A percentile compares a stretch with the other conserved stretches of the same genome.
phyloP scores from a whole-genome alignment of 2,329 filamentous ascomycete species.

The Stagonosporopsis chrysanthemi region DNA sequence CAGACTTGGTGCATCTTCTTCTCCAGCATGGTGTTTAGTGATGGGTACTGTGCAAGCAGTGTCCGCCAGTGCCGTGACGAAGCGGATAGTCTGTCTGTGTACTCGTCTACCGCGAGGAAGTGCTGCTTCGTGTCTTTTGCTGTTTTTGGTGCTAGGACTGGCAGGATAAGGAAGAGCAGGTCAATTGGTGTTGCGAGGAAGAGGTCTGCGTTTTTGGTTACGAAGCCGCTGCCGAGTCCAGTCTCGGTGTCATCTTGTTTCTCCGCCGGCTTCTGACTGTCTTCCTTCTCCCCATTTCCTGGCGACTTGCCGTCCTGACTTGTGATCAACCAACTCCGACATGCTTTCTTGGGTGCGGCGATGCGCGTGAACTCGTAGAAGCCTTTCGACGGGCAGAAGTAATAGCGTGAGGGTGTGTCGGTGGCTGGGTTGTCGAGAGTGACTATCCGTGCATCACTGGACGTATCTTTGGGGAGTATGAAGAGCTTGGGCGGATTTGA shows the following conservation, averaged over 20 bases:
- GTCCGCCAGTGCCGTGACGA: conserved; percentile 65
- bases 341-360: conserved; percentile 57
- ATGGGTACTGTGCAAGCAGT: conserved; percentile 58
- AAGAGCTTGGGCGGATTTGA: conserved; percentile 61
- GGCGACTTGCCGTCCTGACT: conserved; percentile 1
- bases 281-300: neutral
- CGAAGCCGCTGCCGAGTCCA: conserved; percentile 54
- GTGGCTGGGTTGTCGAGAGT: conserved; percentile 64
- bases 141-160: conserved; percentile 65
- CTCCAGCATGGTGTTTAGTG: conserved; percentile 60
- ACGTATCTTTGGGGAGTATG: conserved; percentile 63
- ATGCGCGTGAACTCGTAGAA: conserved; percentile 69
- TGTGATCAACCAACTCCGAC: conserved; percentile 63
- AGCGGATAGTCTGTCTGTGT: conserved; percentile 69
- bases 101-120: conserved; percentile 75
- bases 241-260: neutral
- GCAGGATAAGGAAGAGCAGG: conserved; percentile 81
- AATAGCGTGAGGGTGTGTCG: conserved; percentile 59
- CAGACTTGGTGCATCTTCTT: conserved; percentile 74
- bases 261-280: neutral
- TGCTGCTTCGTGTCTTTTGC: conserved; percentile 64
- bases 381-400: conserved; percentile 65
- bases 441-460: conserved; percentile 62
- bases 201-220: conserved; percentile 75
- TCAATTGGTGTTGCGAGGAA: conserved; percentile 86